Percentiles rank a stretch among this genome's conserved stretches.
Conservation (phyloP, 164 flowering plant species). For the Saururus chinensis region DNA sequence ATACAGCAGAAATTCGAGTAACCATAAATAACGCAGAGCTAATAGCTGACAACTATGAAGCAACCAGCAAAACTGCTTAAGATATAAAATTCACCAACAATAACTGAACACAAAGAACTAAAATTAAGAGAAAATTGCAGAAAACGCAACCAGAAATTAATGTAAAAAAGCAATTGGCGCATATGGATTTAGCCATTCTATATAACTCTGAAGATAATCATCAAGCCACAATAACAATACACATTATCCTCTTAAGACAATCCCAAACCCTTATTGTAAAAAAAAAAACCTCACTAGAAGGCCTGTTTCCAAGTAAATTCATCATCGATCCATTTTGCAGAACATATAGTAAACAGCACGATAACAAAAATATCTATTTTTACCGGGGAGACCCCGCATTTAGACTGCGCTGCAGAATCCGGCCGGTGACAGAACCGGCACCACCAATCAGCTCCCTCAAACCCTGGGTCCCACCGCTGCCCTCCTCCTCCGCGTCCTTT, state of each 20-base stretch:
- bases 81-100: too few relatives aligned
- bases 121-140: too few relatives aligned
- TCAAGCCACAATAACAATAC: too few relatives aligned
- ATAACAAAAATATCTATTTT: neutral
- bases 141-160: too few relatives aligned
- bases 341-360: neutral
- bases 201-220: too few relatives aligned
- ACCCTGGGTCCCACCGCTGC: constrained; percentile 42
- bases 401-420: constrained; percentile 63
- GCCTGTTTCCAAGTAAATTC: neutral
- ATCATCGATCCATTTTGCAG: neutral
- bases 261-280: neutral
- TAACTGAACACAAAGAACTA: too few relatives aligned
- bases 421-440: constrained; percentile 27
- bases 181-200: too few relatives aligned
- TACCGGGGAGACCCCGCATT: constrained; percentile 26
- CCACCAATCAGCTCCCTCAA: constrained; percentile 59
- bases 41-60: too few relatives aligned
- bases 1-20: too few relatives aligned
- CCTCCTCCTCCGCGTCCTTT: constrained; percentile 18
- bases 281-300: neutral
- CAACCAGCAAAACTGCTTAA: too few relatives aligned
- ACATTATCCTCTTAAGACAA: neutral
- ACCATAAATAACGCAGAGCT: too few relatives aligned
- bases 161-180: too few relatives aligned